phyloP scores from a whole-genome alignment of 2,329 filamentous ascomycete genomes.

The Pseudonectria buxi region DNA sequence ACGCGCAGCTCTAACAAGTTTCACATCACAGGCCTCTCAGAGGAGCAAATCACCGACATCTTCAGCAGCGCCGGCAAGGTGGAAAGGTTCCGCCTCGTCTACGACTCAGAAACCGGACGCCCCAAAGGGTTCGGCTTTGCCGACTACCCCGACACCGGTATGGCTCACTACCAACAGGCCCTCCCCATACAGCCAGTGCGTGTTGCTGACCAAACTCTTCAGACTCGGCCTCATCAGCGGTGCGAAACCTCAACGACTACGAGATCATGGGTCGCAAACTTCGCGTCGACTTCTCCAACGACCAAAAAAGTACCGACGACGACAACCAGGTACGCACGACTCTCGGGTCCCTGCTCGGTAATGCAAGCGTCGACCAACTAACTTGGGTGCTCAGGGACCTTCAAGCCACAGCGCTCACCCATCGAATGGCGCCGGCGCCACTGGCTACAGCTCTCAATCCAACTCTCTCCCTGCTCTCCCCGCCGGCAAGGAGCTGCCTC shows the following conservation, averaged over 20 bases:
- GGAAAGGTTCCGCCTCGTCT: slow-evolving; percentile 85
- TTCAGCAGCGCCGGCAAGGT: slow-evolving; percentile 88
- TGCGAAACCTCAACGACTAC: slow-evolving; percentile 90
- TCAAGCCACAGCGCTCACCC: slow-evolving; percentile 19
- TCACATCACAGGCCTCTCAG: slow-evolving; percentile 66
- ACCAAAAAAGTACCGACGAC: slow-evolving; percentile 68
- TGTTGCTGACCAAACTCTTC: slow-evolving; percentile 10
- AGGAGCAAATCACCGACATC: slow-evolving; percentile 92
- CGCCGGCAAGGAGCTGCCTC: slow-evolving; percentile 73
- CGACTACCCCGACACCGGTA: slow-evolving; percentile 88
- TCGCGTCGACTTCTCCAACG: slow-evolving; percentile 92
- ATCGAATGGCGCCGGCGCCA: slow-evolving; percentile 27
- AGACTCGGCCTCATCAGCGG: slow-evolving; percentile 83
- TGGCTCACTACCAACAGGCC: slow-evolving; percentile 4
- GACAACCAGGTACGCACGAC: slow-evolving; percentile 21
- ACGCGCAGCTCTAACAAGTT: slow-evolving; percentile 13
- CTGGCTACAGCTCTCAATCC: slow-evolving; percentile 27
- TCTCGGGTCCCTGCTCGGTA: slow-evolving; percentile 4
- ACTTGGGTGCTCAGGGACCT: slow-evolving; percentile 5
- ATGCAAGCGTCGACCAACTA: neutral
- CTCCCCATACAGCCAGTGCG: neutral
- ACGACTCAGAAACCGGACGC: slow-evolving; percentile 89
- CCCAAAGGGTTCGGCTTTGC: slow-evolving; percentile 97
- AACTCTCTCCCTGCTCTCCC: slow-evolving; percentile 72
- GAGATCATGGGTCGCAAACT: slow-evolving; percentile 94